Conservation (phyloP, 139 green algal species). For the Nannochloris sp. region DNA sequence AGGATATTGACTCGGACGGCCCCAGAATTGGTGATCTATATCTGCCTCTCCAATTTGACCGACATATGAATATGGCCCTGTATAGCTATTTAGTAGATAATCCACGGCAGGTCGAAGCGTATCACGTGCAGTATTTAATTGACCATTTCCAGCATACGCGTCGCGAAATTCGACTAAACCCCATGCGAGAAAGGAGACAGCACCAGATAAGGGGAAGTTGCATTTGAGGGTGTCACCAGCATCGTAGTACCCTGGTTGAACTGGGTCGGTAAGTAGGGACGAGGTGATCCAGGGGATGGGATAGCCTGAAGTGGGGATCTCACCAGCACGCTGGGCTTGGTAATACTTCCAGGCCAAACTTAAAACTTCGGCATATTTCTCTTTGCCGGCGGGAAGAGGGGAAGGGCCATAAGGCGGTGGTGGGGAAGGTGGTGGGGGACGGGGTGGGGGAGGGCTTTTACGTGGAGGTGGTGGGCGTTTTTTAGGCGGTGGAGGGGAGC, state of each 20-base stretch:
- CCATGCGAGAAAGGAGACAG: background rate
- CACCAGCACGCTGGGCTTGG: constrained; percentile 8
- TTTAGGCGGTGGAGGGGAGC: background rate
- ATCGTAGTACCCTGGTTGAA: constrained; percentile 12
- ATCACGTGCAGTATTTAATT: background rate
- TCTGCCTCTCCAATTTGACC: constrained; percentile 1
- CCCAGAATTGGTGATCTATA: constrained; percentile 7
- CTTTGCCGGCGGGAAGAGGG: background rate
- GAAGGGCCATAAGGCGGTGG: background rate
- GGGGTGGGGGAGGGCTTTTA: background rate
- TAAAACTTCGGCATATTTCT: constrained; percentile 1
- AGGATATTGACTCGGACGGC: background rate
- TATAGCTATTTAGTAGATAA: constrained; percentile 1
- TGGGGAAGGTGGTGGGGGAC: background rate
- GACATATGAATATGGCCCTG: background rate
- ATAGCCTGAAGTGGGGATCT: background rate
- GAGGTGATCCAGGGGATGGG: background rate
- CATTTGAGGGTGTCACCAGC: constrained; percentile 11
- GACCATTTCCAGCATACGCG: background rate
- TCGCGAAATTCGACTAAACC: constrained; percentile 1
- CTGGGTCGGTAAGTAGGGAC: constrained; percentile 1
- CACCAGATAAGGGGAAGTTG: constrained; percentile 4
- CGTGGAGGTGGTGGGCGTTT: background rate
- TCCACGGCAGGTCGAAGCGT: background rate
- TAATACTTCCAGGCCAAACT: constrained; percentile 6